A percentile compares a stretch with the other conserved stretches of the same genome.
Conservation (phyloP, 2,329 filamentous ascomycete species). For the Colletotrichum zoysiae region DNA sequence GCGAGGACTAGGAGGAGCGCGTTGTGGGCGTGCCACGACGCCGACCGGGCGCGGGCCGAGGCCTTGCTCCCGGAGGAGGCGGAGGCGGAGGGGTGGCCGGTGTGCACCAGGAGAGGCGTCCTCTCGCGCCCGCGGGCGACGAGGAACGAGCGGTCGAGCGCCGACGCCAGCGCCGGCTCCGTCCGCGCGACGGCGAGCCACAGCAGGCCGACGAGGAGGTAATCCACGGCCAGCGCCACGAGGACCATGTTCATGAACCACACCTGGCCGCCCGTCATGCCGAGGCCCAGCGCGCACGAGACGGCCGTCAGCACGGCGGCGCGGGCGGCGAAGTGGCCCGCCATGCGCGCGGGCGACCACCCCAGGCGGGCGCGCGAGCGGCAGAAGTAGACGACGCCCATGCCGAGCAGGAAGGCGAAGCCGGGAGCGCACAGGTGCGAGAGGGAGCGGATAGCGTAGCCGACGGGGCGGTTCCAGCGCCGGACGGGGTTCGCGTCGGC, state of each 20-base stretch:
- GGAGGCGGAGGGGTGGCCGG: slow-evolving; percentile 11
- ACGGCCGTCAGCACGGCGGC: slow-evolving; percentile 53
- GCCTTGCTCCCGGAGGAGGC: slow-evolving; percentile 11
- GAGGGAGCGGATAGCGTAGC: slow-evolving; percentile 55
- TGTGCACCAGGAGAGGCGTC: slow-evolving; percentile 48
- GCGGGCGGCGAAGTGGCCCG: slow-evolving; percentile 55
- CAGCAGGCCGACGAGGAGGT: slow-evolving; percentile 57
- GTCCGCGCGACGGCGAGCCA: slow-evolving; percentile 54
- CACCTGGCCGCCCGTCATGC: slow-evolving; percentile 49
- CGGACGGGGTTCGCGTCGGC: slow-evolving; percentile 51
- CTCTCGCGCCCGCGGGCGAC: slow-evolving; percentile 44
- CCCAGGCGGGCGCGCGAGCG: slow-evolving; percentile 56
- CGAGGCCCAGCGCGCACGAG: slow-evolving; percentile 49
- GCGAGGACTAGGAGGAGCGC: slow-evolving; percentile 50
- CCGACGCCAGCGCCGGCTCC: slow-evolving; percentile 50
- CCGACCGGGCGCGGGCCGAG: slow-evolving; percentile 25
- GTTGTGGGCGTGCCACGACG: slow-evolving; percentile 59
- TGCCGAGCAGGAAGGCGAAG: slow-evolving; percentile 60
- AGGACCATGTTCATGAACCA: slow-evolving; percentile 60
- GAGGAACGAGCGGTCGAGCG: slow-evolving; percentile 44
- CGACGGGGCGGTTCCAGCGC: slow-evolving; percentile 54
- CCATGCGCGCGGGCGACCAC: slow-evolving; percentile 53
- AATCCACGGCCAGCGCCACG: slow-evolving; percentile 60
- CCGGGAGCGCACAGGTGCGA: slow-evolving; percentile 61
- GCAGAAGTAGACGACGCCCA: slow-evolving; percentile 60